Percentiles rank a stretch among this genome's conserved stretches.
Evolutionary conservation across 2,329 filamentous ascomycete species (phyloP).

Genomic region (Fusarium bactridioides): DNA sequence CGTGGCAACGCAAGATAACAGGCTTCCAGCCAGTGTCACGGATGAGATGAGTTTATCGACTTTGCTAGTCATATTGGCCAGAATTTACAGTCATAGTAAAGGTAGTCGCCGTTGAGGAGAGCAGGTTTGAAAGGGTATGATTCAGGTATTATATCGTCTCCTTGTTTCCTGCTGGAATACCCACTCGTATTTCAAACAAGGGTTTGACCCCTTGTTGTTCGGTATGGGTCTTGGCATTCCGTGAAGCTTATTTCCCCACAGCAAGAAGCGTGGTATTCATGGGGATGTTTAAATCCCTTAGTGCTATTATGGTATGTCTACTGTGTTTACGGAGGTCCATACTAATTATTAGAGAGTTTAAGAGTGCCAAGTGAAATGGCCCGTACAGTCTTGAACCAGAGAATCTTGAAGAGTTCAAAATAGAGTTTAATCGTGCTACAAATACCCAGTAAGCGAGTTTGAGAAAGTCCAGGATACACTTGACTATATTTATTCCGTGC

Average conservation of each 20-base stretch:
- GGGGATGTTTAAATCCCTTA: neutral
- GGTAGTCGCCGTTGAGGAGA: neutral
- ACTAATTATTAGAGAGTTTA: neutral
- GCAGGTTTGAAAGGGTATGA: neutral
- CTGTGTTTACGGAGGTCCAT: too few relatives aligned
- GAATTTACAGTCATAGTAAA: neutral
- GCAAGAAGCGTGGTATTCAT: too few relatives aligned
- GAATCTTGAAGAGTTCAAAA: neutral
- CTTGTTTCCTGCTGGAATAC: neutral
- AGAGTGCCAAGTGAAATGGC: neutral
- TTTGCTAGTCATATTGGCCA: slow-evolving; percentile 18
- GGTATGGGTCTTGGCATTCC: neutral
- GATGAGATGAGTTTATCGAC: slow-evolving; percentile 30
- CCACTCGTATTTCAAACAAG: slow-evolving; percentile 9
- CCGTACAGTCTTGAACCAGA: neutral
- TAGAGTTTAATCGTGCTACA: slow-evolving; percentile 27
- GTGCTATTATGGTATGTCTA: neutral
- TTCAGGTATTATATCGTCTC: neutral
- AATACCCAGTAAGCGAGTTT: slow-evolving; percentile 21
- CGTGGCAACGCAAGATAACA: slow-evolving; percentile 33
- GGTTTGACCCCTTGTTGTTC: slow-evolving; percentile 2
- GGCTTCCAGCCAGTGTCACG: slow-evolving; percentile 36
- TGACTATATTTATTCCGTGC: neutral
- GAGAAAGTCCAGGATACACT: slow-evolving; percentile 4
- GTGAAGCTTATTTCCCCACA: neutral